A percentile compares a stretch with the other conserved stretches of the same genome.
These are phyloP conservation scores for Stereum hirsutum DNA, from an alignment of 1,284 basidiomycete genomes.

Conservation along the genomic window DNA sequence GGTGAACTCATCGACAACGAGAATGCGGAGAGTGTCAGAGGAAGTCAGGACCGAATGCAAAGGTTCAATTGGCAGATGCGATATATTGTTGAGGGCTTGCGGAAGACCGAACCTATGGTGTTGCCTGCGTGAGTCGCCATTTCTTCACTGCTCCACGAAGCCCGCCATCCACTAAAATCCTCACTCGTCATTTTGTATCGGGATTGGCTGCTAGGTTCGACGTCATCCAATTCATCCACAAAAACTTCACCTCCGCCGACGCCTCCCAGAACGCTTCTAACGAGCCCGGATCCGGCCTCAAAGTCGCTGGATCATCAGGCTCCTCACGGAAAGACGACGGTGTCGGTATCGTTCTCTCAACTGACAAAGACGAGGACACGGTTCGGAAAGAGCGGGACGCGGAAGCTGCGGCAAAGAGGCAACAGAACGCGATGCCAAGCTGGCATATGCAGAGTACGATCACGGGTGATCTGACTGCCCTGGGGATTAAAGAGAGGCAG, in stretches of 20 bases:
- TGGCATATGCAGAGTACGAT: slow-evolving; percentile 97
- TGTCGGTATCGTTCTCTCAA: slow-evolving; percentile 72
- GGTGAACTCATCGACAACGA: slow-evolving; percentile 89
- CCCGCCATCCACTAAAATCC: background rate
- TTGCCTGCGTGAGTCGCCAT: slow-evolving; percentile 56
- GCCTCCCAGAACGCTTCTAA: slow-evolving; percentile 45
- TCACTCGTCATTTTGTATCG: slow-evolving; percentile 1
- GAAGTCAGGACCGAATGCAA: slow-evolving; percentile 91
- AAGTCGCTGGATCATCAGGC: slow-evolving; percentile 62
- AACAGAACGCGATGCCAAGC: slow-evolving; percentile 85
- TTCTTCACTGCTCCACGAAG: background rate
- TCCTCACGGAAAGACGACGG: slow-evolving; percentile 58
- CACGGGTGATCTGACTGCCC: slow-evolving; percentile 81
- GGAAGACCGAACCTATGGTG: slow-evolving; percentile 83
- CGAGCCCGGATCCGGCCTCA: slow-evolving; percentile 45
- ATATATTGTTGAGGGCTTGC: slow-evolving; percentile 79
- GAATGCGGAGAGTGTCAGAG: slow-evolving; percentile 74
- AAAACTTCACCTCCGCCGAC: slow-evolving; percentile 43
- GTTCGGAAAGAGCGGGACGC: slow-evolving; percentile 57
- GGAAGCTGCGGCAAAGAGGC: slow-evolving; percentile 68
- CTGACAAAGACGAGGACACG: slow-evolving; percentile 74
- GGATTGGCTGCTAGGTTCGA: too few relatives aligned
- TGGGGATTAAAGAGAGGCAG: slow-evolving; percentile 66
- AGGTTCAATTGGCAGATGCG: slow-evolving; percentile 90
- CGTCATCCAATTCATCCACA: slow-evolving; percentile 70